phyloP scores from a whole-genome alignment of 805 yeast species.

The Lachancea waltii region DNA sequence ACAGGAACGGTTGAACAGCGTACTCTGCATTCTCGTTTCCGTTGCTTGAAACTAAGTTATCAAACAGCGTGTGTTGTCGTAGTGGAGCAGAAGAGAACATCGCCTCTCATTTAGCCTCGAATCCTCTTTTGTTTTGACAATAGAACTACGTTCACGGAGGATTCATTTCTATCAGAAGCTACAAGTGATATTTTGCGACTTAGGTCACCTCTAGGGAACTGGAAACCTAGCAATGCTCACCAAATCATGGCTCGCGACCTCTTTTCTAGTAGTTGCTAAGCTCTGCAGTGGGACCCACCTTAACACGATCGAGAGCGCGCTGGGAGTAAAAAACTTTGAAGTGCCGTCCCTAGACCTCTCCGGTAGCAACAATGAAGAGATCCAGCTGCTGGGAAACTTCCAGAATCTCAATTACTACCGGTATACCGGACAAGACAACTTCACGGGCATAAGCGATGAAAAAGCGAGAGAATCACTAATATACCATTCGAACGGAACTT shows the following conservation, averaged over 20 bases:
- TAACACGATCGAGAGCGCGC: conserved; percentile 12
- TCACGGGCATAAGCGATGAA: conserved; percentile 15
- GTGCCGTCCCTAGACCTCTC: conserved; percentile 15
- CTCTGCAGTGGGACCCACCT: conserved; percentile 17
- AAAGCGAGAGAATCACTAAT: conserved; percentile 14
- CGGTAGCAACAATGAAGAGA: conserved; percentile 9
- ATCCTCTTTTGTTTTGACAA: too few relatives aligned
- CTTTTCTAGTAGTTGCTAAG: not conserved
- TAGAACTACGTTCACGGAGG: too few relatives aligned
- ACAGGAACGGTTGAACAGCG: not conserved
- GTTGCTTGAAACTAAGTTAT: too few relatives aligned
- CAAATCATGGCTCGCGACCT: not conserved
- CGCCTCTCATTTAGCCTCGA: too few relatives aligned
- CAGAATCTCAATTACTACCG: conserved; percentile 19
- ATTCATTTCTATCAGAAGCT: too few relatives aligned
- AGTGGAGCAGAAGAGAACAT: too few relatives aligned
- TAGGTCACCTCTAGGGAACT: not conserved
- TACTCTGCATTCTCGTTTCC: too few relatives aligned
- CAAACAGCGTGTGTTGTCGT: too few relatives aligned
- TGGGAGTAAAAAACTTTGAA: conserved; percentile 11
- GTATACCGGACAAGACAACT: conserved; percentile 31
- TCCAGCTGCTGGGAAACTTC: conserved; percentile 23
- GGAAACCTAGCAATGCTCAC: not conserved
- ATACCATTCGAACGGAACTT: conserved; percentile 25
- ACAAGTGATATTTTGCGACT: not conserved